phyloP scores from a whole-genome alignment of 257 asterid species.

The Lycium ferocissimum region DNA sequence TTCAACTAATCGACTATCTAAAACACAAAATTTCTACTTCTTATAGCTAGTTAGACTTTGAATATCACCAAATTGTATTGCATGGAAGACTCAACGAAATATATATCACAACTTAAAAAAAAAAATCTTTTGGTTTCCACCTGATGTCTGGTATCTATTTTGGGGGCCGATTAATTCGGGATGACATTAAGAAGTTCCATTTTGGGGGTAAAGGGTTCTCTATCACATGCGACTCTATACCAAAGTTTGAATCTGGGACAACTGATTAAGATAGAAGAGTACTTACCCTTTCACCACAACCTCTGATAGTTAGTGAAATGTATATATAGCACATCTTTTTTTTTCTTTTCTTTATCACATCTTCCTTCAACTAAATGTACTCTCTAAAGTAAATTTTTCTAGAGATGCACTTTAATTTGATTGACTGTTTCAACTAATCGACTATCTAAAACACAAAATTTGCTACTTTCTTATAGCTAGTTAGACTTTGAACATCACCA shows the following conservation, averaged over 20 bases:
- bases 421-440: neutral
- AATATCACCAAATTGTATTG: neutral
- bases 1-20: neutral
- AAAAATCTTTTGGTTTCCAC: too few relatives aligned
- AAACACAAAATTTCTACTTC: neutral
- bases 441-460: neutral
- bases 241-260: neutral
- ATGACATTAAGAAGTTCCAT: rapidly evolving
- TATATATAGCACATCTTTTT: neutral
- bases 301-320: neutral
- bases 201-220: rapidly evolving
- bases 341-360: neutral
- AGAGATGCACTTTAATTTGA: neutral
- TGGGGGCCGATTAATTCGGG: neutral
- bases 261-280: neutral
- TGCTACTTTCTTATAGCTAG: neutral
- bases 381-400: neutral
- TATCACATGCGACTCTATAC: neutral
- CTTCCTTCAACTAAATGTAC: too few relatives aligned
- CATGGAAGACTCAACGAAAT: neutral
- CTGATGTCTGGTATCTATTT: neutral
- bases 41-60: neutral
- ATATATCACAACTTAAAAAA: neutral
- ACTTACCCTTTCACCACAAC: neutral
- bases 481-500: neutral